phyloP scores from a whole-genome alignment of 345 rosid species.

The Leavenworthia alabamica region DNA sequence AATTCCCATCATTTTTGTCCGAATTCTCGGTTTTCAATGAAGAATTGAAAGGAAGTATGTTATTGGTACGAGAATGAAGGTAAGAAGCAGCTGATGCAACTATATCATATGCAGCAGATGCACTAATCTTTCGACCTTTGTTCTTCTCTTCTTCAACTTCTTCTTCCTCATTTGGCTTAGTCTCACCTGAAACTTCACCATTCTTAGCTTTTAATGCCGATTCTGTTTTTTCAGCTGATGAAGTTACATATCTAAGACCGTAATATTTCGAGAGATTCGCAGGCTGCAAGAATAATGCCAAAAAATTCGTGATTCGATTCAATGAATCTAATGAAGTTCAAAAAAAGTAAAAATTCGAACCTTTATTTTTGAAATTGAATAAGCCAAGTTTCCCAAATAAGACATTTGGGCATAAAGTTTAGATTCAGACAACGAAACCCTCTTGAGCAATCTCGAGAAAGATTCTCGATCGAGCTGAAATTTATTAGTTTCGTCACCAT shows the following conservation, averaged over 20 bases:
- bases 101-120: constrained; percentile 66
- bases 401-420: constrained; percentile 74
- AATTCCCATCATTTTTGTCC: neutral
- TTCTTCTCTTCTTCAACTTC: constrained; percentile 27
- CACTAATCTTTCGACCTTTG: constrained; percentile 37
- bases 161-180: constrained; percentile 18
- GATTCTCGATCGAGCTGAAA: constrained; percentile 58
- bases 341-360: constrained; percentile 23
- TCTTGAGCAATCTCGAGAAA: constrained; percentile 58
- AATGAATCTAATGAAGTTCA: neutral
- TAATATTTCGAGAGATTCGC: constrained; percentile 50
- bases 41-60: constrained; percentile 48
- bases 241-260: constrained; percentile 61
- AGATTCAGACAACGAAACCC: constrained; percentile 60
- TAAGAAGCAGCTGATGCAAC: constrained; percentile 84
- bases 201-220: constrained; percentile 39
- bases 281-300: constrained; percentile 37
- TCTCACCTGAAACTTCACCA: constrained; percentile 30
- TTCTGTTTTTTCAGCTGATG: constrained; percentile 66
- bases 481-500: constrained; percentile 28
- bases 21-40: constrained; percentile 8
- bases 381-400: constrained; percentile 68
- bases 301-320: neutral
- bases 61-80: constrained; percentile 55
- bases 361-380: constrained; percentile 65